Percentiles rank a stretch among this genome's conserved stretches.
These are phyloP conservation scores for Cornus suecica DNA, from an alignment of 148 eudicot genomes.

Conservation along the genomic window DNA sequence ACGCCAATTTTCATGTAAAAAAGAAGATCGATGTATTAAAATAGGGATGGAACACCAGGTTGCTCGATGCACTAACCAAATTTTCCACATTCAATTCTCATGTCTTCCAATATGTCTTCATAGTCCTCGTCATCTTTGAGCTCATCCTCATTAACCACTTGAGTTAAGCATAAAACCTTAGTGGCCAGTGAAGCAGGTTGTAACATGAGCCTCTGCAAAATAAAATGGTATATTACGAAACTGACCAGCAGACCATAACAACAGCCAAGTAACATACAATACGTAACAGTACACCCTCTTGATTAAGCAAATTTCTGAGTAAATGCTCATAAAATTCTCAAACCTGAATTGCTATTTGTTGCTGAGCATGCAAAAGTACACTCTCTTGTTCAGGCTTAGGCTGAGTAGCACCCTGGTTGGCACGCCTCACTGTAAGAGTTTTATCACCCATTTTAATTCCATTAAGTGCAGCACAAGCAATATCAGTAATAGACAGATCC, in stretches of 20 bases:
- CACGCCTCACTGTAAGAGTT: constrained; percentile 92
- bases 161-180: constrained; percentile 76
- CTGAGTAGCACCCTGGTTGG: constrained; percentile 80
- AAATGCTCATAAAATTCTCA: constrained; percentile 1
- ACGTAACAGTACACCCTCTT: too few species aligned
- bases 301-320: neutral
- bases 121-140: constrained; percentile 82
- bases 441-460: constrained; percentile 98
- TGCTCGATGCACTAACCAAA: constrained; percentile 44
- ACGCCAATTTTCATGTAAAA: neutral
- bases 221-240: constrained; percentile 17
- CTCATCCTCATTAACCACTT: constrained; percentile 73
- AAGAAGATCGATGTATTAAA: neutral
- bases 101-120: constrained; percentile 84
- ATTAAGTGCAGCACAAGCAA: constrained; percentile 92
- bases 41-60: neutral
- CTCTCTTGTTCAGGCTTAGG: constrained; percentile 98
- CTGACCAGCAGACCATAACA: neutral
- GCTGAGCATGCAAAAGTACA: constrained; percentile 81
- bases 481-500: constrained; percentile 76
- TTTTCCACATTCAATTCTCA: constrained; percentile 78
- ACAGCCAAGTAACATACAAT: neutral
- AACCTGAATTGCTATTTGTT: constrained; percentile 93
- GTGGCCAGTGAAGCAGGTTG: constrained; percentile 62
- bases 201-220: constrained; percentile 68